Evolutionary conservation across 108 stramenopile genomes (phyloP), one percentile per base, ranked within the genome.

Genomic region (Skeletonema tropicum): DNA sequence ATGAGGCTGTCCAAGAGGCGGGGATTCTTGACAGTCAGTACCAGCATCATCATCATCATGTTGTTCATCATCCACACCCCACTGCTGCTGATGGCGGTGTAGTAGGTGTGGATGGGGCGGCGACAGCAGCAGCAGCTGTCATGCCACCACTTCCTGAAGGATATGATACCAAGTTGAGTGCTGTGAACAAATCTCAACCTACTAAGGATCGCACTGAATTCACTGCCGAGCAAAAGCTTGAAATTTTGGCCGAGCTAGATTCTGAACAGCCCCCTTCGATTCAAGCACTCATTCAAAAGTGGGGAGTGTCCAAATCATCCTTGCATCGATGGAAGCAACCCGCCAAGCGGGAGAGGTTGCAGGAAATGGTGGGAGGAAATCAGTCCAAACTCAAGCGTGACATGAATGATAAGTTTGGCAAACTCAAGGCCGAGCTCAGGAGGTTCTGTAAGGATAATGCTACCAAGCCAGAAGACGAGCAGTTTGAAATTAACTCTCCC

Each of bases 321-420:
- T 25, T 64, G 38, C 39, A 39, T 23, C 39, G 64, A 41, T 64
- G 64, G 64, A 64, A 64, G 17, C 64, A 64, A 41, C 64, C 64
- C 3, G 35, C 35, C 19, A 38, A 39, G 10, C 64, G 36, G 21
- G 25, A 36, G 36, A 36, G 64, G 36, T 10, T 64, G 35, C 64
- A 41, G 38, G 64, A 64, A 36, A 64, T 64, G 64, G 36, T 41
- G 13, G 35, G 39, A 5, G 38, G 36, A 19, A 35, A 5, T 23
- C 52, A 55, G 9, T 23, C 21, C 9, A 55, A 55, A 55, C 52
- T 55, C 21, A 55, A 55, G 52, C 52, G 52, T 23, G 52, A 55
- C 52, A 55, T 55, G 52, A 55, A 55, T 55, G 52, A 55, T 25
- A 55, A 55, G 52, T 55, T 23, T 55, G 52, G 21, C 23, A 55